phyloP scores from a whole-genome alignment of 2,329 filamentous ascomycete genomes.

The Fusarium siculi region DNA sequence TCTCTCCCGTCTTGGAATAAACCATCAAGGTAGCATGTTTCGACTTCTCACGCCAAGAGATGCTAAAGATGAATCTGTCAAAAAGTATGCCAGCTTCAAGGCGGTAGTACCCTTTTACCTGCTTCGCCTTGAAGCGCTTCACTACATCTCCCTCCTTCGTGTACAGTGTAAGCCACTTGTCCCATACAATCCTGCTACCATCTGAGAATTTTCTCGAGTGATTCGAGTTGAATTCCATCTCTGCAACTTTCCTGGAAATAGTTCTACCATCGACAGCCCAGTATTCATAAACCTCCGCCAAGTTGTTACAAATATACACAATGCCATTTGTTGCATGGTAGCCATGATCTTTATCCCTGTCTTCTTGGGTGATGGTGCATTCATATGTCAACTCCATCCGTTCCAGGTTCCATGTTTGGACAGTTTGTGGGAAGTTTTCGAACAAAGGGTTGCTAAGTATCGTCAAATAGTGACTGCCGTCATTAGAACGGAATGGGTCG shows the following conservation, averaged over 20 bases:
- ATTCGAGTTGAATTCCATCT: not conserved
- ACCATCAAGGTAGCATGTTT: not conserved
- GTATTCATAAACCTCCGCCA: not conserved
- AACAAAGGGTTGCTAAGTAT: not conserved
- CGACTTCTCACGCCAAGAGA: not conserved
- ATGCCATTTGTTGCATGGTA: not conserved
- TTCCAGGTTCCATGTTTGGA: not conserved
- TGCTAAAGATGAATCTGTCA: conserved; percentile 18
- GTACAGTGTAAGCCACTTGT: not conserved
- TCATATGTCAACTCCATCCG: not conserved
- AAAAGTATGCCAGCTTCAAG: not conserved
- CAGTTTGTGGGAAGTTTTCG: not conserved
- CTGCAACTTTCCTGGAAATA: not conserved
- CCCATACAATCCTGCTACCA: not conserved
- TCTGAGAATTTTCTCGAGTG: not conserved
- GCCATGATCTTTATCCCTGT: not conserved
- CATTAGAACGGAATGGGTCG: not conserved
- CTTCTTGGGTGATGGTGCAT: not conserved
- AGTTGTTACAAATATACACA: not conserved
- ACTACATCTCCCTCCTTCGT: not conserved
- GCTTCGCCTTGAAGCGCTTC: not conserved
- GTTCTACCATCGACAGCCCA: conserved; percentile 1
- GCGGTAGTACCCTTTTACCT: not conserved
- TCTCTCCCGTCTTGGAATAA: conserved; percentile 12
- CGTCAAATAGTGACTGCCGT: not conserved